These are phyloP conservation scores for Mycena maculata DNA, from an alignment of 768 basidiomycete species.

Conservation along the genomic window DNA sequence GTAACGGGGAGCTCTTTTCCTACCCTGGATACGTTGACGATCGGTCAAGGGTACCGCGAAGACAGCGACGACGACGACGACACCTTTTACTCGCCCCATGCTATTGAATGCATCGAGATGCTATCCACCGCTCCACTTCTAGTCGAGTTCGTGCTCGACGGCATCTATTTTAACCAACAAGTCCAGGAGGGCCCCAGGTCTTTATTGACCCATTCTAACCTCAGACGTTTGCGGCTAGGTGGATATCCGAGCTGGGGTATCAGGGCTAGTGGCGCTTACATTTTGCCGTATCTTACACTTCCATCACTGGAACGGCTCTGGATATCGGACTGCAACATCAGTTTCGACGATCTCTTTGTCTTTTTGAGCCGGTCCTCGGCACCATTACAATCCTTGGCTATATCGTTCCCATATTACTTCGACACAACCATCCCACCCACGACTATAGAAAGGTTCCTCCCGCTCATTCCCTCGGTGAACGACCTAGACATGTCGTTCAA, in stretches of 20 bases:
- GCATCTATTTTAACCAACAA: neutral
- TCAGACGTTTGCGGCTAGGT: neutral
- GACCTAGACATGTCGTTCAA: no score
- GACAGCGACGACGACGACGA: neutral
- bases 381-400: neutral
- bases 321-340: neutral
- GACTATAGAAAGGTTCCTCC: no score
- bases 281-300: neutral
- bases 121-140: neutral
- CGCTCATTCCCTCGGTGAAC: no score
- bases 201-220: neutral
- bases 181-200: neutral
- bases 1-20: neutral
- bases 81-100: neutral
- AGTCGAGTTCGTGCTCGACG: neutral
- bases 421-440: neutral
- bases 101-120: neutral
- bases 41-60: neutral
- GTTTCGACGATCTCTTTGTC: neutral
- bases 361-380: constrained; percentile 2
- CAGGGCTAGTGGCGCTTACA: neutral
- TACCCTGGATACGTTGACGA: neutral
- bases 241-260: neutral
- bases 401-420: neutral
- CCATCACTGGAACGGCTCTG: neutral